Conservation (phyloP, 2,329 filamentous ascomycete genomes). For the Beauveria australis region DNA sequence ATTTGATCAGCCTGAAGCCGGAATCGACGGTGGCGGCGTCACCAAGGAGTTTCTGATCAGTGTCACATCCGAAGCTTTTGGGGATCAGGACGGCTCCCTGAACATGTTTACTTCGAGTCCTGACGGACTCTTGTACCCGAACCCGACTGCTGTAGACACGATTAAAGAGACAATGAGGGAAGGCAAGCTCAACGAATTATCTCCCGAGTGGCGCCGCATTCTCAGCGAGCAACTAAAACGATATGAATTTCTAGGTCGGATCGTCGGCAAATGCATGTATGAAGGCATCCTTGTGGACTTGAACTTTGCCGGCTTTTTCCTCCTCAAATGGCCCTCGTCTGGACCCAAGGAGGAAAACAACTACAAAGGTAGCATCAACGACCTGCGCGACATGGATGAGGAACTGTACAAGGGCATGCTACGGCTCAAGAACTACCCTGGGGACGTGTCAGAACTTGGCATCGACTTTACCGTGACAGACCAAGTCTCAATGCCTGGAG, state of each 20-base stretch:
- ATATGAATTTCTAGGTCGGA: constrained; percentile 86
- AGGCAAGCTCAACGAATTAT: constrained; percentile 42
- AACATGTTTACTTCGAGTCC: constrained; percentile 76
- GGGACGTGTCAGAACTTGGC: constrained; percentile 61
- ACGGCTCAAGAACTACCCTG: constrained; percentile 75
- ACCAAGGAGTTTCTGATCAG: constrained; percentile 95
- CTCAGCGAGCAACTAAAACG: constrained; percentile 57
- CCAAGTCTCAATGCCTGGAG: constrained; percentile 39
- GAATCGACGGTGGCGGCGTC: constrained; percentile 93
- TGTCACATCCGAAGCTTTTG: constrained; percentile 78
- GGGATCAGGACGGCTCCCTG: constrained; percentile 32
- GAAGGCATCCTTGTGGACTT: constrained; percentile 94
- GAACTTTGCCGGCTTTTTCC: constrained; percentile 88
- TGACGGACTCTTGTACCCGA: constrained; percentile 81
- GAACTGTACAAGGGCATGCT: constrained; percentile 80
- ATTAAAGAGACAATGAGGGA: constrained; percentile 49
- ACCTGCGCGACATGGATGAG: constrained; percentile 85
- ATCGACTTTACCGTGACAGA: constrained; percentile 89
- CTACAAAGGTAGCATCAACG: constrained; percentile 90
- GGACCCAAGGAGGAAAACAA: constrained; percentile 55
- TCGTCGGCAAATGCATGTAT: constrained; percentile 95
- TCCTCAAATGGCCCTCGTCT: constrained; percentile 86
- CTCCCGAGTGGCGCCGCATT: constrained; percentile 46
- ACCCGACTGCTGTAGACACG: constrained; percentile 69
- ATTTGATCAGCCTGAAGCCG: constrained; percentile 78